phyloP scores from a whole-genome alignment of 192 early-diverging fungal genomes.

The Coemansia aciculifera region DNA sequence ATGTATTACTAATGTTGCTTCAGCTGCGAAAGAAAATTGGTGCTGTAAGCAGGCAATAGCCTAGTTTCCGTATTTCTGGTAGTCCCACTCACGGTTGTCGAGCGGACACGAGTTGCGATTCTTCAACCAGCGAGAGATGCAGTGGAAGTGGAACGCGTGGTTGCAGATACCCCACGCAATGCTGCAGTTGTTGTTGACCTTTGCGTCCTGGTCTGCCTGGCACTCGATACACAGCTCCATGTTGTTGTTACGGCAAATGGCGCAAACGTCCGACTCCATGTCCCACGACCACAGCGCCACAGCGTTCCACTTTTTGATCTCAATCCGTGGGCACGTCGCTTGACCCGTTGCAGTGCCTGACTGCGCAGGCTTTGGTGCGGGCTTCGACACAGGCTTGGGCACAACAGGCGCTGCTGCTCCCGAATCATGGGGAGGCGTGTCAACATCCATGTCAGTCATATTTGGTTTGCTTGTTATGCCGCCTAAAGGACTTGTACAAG shows the following conservation, averaged over 20 bases:
- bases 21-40: background rate
- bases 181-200: slow-evolving; percentile 89
- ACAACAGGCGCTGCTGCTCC: background rate
- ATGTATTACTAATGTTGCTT: background rate
- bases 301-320: slow-evolving; percentile 99
- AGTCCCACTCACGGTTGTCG: slow-evolving; percentile 98
- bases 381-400: background rate
- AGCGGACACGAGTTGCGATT: slow-evolving; percentile 94
- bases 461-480: background rate
- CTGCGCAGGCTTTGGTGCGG: background rate
- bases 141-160: slow-evolving; percentile 99
- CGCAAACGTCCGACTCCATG: slow-evolving; percentile 97
- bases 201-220: slow-evolving; percentile 95
- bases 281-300: slow-evolving; percentile 99
- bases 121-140: slow-evolving; percentile 97
- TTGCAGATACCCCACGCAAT: slow-evolving; percentile 97
- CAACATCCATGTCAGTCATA: slow-evolving; percentile 35
- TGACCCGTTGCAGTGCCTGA: slow-evolving; percentile 4
- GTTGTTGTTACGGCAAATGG: slow-evolving; percentile 99
- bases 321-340: slow-evolving; percentile 73
- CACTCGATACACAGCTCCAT: slow-evolving; percentile 99
- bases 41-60: background rate
- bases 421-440: slow-evolving; percentile 13
- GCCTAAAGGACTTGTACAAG: background rate
- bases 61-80: slow-evolving; percentile 79